These are phyloP conservation scores for Cyclotella cryptica DNA, from an alignment of 108 stramenopile genomes.

Conservation along the genomic window DNA sequence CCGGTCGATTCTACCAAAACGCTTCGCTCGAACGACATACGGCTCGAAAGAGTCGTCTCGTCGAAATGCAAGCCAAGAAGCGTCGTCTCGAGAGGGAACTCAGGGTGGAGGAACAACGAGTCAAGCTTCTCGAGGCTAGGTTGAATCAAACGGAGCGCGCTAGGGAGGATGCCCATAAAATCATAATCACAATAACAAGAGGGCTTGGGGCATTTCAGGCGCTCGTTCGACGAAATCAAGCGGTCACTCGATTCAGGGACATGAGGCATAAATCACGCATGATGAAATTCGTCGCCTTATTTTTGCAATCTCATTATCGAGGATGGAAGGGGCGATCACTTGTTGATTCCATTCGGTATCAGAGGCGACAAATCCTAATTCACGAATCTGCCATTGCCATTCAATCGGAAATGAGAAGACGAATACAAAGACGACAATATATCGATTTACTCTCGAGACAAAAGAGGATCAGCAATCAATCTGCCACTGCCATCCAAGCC, in stretches of 20 bases:
- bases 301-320: conserved; percentile 37
- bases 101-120: conserved; percentile 31
- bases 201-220: conserved; percentile 36
- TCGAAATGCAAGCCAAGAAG: conserved; percentile 39
- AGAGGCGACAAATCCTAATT: conserved; percentile 17
- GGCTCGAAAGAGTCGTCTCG: conserved; percentile 25
- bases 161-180: conserved; percentile 28
- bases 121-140: conserved; percentile 20
- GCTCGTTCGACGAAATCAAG: conserved; percentile 23
- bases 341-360: conserved; percentile 28
- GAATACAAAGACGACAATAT: conserved; percentile 19
- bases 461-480: conserved; percentile 25
- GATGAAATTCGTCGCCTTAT: conserved; percentile 22
- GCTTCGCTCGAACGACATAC: conserved; percentile 48
- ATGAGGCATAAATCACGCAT: conserved; percentile 32
- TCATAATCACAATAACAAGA: conserved; percentile 19
- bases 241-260: conserved; percentile 17
- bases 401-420: conserved; percentile 26
- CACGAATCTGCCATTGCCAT: conserved; percentile 29
- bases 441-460: conserved; percentile 17
- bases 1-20: conserved; percentile 49
- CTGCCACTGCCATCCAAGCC: conserved; percentile 37
- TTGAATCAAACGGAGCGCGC: conserved; percentile 31
- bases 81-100: conserved; percentile 41
- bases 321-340: conserved; percentile 33